Evolutionary conservation across 1,139 yeast species (phyloP).

Genomic region (Debaryomycetaceae sp.): DNA sequence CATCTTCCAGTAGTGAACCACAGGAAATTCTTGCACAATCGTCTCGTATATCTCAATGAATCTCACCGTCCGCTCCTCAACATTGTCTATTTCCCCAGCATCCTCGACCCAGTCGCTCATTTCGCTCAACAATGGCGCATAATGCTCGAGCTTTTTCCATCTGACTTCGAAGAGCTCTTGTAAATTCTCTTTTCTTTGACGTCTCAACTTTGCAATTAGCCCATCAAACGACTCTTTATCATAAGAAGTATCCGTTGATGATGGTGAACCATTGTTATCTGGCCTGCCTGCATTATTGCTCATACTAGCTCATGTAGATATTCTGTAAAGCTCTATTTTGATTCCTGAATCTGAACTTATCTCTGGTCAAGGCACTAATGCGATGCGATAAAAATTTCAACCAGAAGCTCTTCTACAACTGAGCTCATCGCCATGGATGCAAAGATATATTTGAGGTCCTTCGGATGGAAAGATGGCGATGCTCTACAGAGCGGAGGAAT

Average conservation of each 20-base stretch:
- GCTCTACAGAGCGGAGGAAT: conserved; percentile 79
- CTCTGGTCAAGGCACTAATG: not conserved
- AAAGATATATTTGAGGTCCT: conserved; percentile 63
- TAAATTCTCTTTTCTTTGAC: conserved; percentile 5
- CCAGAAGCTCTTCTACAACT: not conserved
- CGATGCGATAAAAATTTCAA: not conserved
- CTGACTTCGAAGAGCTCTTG: conserved; percentile 15
- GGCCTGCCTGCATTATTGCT: too few species aligned
- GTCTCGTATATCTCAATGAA: conserved; percentile 17
- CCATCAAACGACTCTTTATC: conserved; percentile 14
- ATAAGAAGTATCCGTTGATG: not conserved
- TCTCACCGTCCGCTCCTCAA: conserved; percentile 5
- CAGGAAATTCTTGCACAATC: conserved; percentile 16
- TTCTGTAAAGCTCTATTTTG: not conserved
- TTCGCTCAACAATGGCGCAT: conserved; percentile 19
- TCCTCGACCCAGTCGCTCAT: conserved; percentile 25
- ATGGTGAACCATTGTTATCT: not conserved
- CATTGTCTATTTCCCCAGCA: conserved; percentile 15
- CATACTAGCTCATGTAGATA: too few species aligned
- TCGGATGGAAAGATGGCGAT: conserved; percentile 92
- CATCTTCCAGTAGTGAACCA: conserved; percentile 17
- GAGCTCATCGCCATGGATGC: conserved; percentile 59
- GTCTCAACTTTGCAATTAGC: conserved; percentile 13
- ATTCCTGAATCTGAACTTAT: not conserved
- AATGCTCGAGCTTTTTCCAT: conserved; percentile 17